phyloP scores from a whole-genome alignment of 805 yeast genomes.

The Ogataea siamensis region DNA sequence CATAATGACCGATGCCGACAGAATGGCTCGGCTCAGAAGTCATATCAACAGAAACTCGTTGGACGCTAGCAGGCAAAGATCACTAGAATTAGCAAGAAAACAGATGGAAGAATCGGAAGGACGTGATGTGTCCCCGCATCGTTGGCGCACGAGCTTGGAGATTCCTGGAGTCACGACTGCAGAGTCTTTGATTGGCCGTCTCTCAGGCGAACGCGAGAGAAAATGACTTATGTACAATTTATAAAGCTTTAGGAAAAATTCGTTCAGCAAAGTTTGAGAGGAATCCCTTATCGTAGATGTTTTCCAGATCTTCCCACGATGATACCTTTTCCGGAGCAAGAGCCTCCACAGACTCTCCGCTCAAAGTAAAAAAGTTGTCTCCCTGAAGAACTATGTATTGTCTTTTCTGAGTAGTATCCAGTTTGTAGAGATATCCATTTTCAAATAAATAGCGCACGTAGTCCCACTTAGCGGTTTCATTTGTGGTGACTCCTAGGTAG shows the following conservation, averaged over 20 bases:
- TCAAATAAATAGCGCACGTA: slow-evolving; percentile 41
- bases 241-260: slow-evolving; percentile 25
- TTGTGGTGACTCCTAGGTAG: slow-evolving; percentile 57
- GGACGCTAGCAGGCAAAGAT: slow-evolving; percentile 21
- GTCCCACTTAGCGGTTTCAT: slow-evolving; percentile 54
- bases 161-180: slow-evolving; percentile 38
- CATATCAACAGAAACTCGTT: slow-evolving; percentile 20
- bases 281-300: slow-evolving; percentile 52
- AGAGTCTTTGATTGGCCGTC: slow-evolving; percentile 31
- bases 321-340: slow-evolving; percentile 13
- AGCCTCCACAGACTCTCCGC: slow-evolving; percentile 5
- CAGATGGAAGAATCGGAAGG: slow-evolving; percentile 23
- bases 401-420: background rate
- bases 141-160: slow-evolving; percentile 38
- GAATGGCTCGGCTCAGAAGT: slow-evolving; percentile 19
- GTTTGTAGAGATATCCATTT: slow-evolving; percentile 31
- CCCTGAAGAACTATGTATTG: slow-evolving; percentile 1
- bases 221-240: slow-evolving; percentile 8
- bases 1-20: slow-evolving; percentile 23
- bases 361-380: slow-evolving; percentile 2
- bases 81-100: slow-evolving; percentile 28
- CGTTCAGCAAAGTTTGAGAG: slow-evolving; percentile 39
- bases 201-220: slow-evolving; percentile 19
- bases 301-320: slow-evolving; percentile 36
- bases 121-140: slow-evolving; percentile 25